Base-by-base conservation (phyloP, 78 protist species). In the Guillardia theta region DNA sequence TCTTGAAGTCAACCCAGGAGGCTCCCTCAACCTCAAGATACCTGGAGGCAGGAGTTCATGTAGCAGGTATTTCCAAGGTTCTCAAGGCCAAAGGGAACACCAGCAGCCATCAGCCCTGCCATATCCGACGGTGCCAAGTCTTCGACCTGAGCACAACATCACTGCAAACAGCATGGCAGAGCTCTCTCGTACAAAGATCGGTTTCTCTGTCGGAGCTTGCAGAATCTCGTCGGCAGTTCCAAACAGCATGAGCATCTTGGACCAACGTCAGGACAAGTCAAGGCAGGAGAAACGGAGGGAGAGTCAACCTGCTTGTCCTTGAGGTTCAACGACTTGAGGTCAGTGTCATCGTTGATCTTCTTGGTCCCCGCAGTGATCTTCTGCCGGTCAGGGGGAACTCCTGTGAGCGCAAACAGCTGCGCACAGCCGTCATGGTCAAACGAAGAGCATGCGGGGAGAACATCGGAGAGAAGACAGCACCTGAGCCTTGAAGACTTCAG, bases 1-100 rank as follows among this genome's bases (percentile, higher is more conserved):
- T 22, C 19, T 12, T 12, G 87, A 76, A 6, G 47, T 76, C 47
- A 76, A 5, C n/a, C 9, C n/a, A 27, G 4, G 3, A 58, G 27
- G 6, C 27, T 0, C 27, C 6, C 6, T 30, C 27, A 58, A n/a
- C 27, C n/a, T 4, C 30, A 43, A 2, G 48, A 6, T 10, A 80
- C 90, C 90, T 80, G 90, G 37, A 80, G 4, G 36, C 58, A 43
- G 90, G 90, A 80, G 8, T 80, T 80, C 90, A 80, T 80, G 90
- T 44, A 80, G 48, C 90, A 80, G 18, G 90, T 80, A 48, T 80
- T 80, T 46, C 90, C 90, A 19, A 80, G 45, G 90, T 80, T 80
- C 8, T 80, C 53, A 18, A 80, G 50, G 0, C 90, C 90, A 30
- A 70, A 22, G 36, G 83, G 83, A 22, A 70, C 83, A 43, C 83